Evolutionary conservation across 305 asterid species (phyloP).

Genomic region (Solanum aculeatissimum): DNA sequence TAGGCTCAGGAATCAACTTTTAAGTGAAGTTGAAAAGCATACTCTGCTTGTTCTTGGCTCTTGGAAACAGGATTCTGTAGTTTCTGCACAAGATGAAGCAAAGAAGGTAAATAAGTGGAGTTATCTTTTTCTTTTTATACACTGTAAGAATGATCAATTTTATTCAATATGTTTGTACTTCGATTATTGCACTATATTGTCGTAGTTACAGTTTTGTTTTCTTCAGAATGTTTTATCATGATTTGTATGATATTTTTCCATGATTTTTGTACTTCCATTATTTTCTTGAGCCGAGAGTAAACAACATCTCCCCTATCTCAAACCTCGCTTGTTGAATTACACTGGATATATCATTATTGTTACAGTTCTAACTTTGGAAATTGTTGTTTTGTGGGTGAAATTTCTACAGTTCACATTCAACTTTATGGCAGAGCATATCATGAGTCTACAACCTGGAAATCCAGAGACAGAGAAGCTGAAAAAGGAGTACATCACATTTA

Average conservation of each 20-base stretch:
- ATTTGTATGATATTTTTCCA: not conserved
- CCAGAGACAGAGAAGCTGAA: conserved; percentile 64
- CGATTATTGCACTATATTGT: not conserved
- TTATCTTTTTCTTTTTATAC: not conserved
- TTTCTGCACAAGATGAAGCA: conserved; percentile 84
- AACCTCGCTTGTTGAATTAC: not conserved
- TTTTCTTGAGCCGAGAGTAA: not conserved
- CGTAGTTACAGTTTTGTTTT: not conserved
- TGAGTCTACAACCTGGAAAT: conserved; percentile 78
- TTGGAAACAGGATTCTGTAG: conserved; percentile 43
- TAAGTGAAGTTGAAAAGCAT: conserved; percentile 63
- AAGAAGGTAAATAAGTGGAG: conserved; percentile 39
- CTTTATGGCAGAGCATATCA: conserved; percentile 82
- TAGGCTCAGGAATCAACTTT: conserved; percentile 55
- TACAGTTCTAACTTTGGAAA: not conserved
- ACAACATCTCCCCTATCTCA: no score
- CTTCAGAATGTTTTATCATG: not conserved
- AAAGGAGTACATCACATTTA: conserved; percentile 78
- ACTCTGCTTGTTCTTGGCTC: conserved; percentile 54
- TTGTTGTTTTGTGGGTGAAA: not conserved
- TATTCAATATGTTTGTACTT: not conserved
- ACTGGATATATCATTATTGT: not conserved
- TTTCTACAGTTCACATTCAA: conserved; percentile 70
- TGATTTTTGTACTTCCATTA: not conserved
- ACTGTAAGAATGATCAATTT: not conserved